Base-by-base conservation (phyloP, 129 eudicot genomes). In the Centaurea solstitialis region DNA sequence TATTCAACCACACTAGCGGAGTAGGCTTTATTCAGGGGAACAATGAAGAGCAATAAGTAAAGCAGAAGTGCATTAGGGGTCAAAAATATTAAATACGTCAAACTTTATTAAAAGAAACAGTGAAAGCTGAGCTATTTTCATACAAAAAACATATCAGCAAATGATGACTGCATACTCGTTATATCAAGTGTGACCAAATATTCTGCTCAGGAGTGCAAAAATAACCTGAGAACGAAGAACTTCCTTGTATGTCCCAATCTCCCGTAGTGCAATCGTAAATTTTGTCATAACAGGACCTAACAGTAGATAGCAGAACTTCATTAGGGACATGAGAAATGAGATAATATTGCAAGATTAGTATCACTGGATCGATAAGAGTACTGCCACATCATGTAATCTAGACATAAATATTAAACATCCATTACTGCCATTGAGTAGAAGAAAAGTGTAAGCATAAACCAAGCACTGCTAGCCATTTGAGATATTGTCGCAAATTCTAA, bases 231-330 rank as follows among this genome's bases (percentile, higher is more conserved):
- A 95, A 68, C 99, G 92, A 88, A 95, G 99, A 72, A 95, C 99
- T 89, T 95, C 99, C 84, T 95, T 95, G 66, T 95, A 95, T 11
- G 98, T 95, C 77, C 99, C 99, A 69, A 95, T 95, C 83, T 95
- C 99, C 86, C 99, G 87, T 85, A 95, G 78, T 43, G 99, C 99
- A 75, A 95, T 95, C 35, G 99, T 95, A 82, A 95, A 95, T 82
- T 95, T 95, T 68, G 99, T 95, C 98, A 95, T 95, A 57, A 95
- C 99, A 87, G 98, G 99, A 57, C 99, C 99, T 95, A 68, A 79
- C 79, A 80, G 73, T 68, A 81, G 77, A 39, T 62, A 83, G 22
- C 74, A 82, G 61, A 80, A 35, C 39, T 69, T 73, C 66, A 74
- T 64, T 39, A 57, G 75, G 70, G 23, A 38, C 71, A 30, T 76